These are phyloP conservation scores for Paulownia fortunei DNA, from an alignment of 257 asterid genomes.

Conservation along the genomic window DNA sequence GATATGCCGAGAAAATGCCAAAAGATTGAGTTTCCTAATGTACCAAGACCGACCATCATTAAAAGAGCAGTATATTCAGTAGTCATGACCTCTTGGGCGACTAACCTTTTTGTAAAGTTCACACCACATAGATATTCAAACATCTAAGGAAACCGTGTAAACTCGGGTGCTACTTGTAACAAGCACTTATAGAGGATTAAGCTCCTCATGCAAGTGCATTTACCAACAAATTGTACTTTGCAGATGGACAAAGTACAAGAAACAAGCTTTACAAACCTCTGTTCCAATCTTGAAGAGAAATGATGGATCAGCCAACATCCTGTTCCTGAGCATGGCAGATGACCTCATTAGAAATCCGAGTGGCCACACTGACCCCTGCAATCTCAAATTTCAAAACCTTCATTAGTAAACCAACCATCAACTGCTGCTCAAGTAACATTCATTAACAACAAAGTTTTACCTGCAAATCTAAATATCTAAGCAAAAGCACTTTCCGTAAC, in stretches of 20 bases:
- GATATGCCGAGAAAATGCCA: not conserved
- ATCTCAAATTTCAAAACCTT: conserved; percentile 34
- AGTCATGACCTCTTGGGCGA: not conserved
- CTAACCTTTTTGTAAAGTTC: not conserved
- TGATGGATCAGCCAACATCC: conserved; percentile 98
- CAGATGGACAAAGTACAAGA: conserved; percentile 6
- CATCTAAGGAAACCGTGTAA: conserved; percentile 6
- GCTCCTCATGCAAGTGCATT: too few species aligned
- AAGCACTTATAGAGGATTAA: conserved; percentile 3
- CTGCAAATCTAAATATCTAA: conserved; percentile 91
- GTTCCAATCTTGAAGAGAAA: conserved; percentile 98
- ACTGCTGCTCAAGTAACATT: not conserved
- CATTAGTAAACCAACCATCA: conserved; percentile 3
- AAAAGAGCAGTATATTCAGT: not conserved
- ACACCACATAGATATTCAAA: not conserved
- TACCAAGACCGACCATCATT: too few species aligned
- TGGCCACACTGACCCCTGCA: conserved; percentile 82
- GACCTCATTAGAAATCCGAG: conserved; percentile 82
- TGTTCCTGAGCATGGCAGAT: conserved; percentile 77
- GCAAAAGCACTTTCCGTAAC: conserved; percentile 66
- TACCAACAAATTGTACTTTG: too few species aligned
- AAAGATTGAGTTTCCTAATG: too few species aligned
- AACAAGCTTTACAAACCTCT: conserved; percentile 59
- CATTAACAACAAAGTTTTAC: conserved; percentile 36
- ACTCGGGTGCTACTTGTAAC: too few species aligned